A percentile compares a stretch with the other conserved stretches of the same genome.
Evolutionary conservation across 2,329 filamentous ascomycete species (phyloP).

Genomic region (Fusarium algeriense): DNA sequence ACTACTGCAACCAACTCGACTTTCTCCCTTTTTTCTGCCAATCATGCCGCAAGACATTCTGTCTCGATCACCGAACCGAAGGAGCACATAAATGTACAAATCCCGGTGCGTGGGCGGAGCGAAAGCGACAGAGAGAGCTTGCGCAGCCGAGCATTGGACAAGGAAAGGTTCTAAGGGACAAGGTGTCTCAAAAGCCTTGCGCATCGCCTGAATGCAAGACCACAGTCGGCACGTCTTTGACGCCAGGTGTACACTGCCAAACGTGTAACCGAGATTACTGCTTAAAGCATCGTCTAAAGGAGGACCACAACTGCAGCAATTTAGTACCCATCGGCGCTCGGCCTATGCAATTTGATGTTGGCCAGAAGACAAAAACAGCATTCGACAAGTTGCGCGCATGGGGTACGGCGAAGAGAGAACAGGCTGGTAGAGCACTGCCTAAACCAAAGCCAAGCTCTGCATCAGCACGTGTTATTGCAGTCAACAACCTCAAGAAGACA

Average conservation of each 20-base stretch:
- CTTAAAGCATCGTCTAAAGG: constrained; percentile 78
- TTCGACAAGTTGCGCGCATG: constrained; percentile 83
- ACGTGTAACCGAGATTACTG: constrained; percentile 81
- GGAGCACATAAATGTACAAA: constrained; percentile 77
- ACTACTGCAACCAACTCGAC: constrained; percentile 94
- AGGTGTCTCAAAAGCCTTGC: constrained; percentile 74
- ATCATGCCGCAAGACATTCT: constrained; percentile 86
- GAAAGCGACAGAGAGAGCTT: constrained; percentile 66
- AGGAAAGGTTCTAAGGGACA: constrained; percentile 66
- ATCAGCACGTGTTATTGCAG: constrained; percentile 73
- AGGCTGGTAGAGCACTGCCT: constrained; percentile 69
- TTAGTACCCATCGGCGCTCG: constrained; percentile 70
- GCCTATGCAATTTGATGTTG: constrained; percentile 58
- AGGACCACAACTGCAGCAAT: constrained; percentile 88
- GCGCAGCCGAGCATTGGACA: constrained; percentile 66
- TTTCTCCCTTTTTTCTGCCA: constrained; percentile 96
- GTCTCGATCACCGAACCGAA: constrained; percentile 93
- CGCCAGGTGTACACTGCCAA: constrained; percentile 77
- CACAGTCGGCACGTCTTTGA: constrained; percentile 75
- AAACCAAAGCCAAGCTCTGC: constrained; percentile 73
- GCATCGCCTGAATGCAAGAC: constrained; percentile 75
- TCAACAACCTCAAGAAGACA: constrained; percentile 83
- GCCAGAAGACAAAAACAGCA: constrained; percentile 78
- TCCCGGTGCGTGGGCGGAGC: constrained; percentile 72
- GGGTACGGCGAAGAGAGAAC: constrained; percentile 79